Evolutionary conservation across 2,329 filamentous ascomycete species (phyloP).

Genomic region (Mycosphaerella arachidis): DNA sequence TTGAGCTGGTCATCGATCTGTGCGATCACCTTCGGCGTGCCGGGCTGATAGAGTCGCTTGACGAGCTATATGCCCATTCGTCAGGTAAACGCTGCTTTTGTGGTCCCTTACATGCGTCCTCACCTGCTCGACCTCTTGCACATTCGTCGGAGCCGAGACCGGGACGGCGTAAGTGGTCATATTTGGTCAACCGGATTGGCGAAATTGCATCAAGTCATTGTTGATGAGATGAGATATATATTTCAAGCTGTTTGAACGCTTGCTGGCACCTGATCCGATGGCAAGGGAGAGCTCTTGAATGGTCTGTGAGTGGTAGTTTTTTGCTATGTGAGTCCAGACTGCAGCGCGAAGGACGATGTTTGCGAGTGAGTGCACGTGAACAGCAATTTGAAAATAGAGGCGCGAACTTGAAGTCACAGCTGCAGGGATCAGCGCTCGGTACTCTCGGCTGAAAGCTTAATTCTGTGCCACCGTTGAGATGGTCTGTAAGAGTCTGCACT

Average conservation of each 20-base stretch:
- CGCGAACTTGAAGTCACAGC: background rate
- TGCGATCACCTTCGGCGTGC: slow-evolving; percentile 41
- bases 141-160: slow-evolving; percentile 16
- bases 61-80: slow-evolving; percentile 36
- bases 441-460: background rate
- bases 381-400: background rate
- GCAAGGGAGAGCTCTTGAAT: background rate
- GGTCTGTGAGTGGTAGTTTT: background rate
- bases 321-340: background rate
- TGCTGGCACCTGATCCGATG: background rate
- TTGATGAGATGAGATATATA: background rate
- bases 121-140: slow-evolving; percentile 21
- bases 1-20: slow-evolving; percentile 71
- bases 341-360: background rate
- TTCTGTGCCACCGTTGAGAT: background rate
- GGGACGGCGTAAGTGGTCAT: slow-evolving; percentile 11
- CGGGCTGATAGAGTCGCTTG: slow-evolving; percentile 48
- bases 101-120: background rate
- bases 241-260: background rate
- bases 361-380: background rate
- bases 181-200: slow-evolving; percentile 3
- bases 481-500: background rate
- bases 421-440: background rate
- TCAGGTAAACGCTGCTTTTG: background rate
- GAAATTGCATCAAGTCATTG: background rate